phyloP scores from a whole-genome alignment of 2,329 filamentous ascomycete species.

The Dissoconium aciculare region DNA sequence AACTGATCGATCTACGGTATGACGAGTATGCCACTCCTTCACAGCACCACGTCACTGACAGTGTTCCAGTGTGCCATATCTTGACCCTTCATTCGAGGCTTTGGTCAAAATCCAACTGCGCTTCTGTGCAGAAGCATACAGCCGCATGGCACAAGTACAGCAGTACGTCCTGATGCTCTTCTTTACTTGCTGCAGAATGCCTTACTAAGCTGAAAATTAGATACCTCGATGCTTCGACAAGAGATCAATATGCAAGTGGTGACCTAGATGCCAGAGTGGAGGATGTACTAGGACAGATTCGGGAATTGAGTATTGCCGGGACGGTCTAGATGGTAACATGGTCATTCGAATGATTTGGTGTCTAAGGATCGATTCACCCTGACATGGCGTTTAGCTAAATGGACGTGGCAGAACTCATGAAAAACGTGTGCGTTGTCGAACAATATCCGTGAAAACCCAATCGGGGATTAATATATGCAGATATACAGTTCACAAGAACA shows the following conservation, averaged over 20 bases:
- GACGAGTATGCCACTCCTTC: constrained; percentile 2
- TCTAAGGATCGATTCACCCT: not conserved
- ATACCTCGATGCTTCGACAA: constrained; percentile 70
- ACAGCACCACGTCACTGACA: not conserved
- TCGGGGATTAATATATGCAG: too few species aligned
- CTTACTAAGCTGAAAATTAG: constrained; percentile 5
- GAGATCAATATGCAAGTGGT: constrained; percentile 89
- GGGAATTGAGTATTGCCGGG: constrained; percentile 81
- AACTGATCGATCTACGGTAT: constrained; percentile 77
- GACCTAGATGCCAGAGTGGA: constrained; percentile 85
- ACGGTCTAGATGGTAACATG: too few species aligned
- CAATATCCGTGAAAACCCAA: too few species aligned
- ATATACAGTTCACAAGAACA: too few species aligned
- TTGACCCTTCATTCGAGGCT: constrained; percentile 93
- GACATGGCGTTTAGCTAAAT: too few species aligned
- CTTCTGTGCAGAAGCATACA: constrained; percentile 96
- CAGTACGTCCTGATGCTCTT: constrained; percentile 48
- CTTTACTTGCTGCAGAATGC: not conserved
- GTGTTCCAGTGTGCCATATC: constrained; percentile 56
- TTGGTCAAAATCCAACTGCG: constrained; percentile 96
- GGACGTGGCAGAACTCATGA: too few species aligned
- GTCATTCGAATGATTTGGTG: too few species aligned
- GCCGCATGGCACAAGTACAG: constrained; percentile 95
- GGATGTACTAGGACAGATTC: constrained; percentile 90
- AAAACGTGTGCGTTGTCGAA: too few species aligned